Conservation (phyloP, 2,329 filamentous ascomycete species). For the Cordyceps fumosorosea region DNA sequence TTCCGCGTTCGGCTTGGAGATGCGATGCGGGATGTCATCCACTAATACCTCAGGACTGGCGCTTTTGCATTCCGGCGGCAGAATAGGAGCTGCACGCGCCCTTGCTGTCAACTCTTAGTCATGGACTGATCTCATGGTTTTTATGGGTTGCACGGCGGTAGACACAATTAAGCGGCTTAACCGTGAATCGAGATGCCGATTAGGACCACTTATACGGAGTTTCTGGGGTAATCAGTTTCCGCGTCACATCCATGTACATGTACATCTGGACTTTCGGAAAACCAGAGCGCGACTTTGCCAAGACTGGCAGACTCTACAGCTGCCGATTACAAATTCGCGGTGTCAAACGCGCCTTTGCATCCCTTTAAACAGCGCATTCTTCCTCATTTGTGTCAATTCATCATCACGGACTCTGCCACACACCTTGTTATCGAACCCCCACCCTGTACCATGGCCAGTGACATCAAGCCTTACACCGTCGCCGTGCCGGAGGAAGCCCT, state of each 20-base stretch:
- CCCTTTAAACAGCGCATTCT: not conserved
- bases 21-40: not conserved
- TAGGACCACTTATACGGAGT: not conserved
- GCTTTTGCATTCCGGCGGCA: not conserved
- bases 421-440: not conserved
- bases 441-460: slow-evolving; percentile 1
- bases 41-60: no score
- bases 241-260: not conserved
- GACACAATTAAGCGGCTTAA: not conserved
- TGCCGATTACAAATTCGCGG: not conserved
- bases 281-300: not conserved
- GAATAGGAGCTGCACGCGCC: not conserved
- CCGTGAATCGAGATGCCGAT: not conserved
- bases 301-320: not conserved
- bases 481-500: slow-evolving; percentile 21
- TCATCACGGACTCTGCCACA: not conserved
- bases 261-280: not conserved
- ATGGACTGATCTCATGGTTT: not conserved
- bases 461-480: slow-evolving; percentile 25
- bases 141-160: not conserved
- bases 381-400: not conserved
- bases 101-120: no score
- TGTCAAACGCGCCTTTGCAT: not conserved
- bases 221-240: not conserved
- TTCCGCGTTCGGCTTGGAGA: not conserved